Evolutionary conservation across 2,329 filamentous ascomycete species (phyloP).

Genomic region (Rhinocladiella similis): DNA sequence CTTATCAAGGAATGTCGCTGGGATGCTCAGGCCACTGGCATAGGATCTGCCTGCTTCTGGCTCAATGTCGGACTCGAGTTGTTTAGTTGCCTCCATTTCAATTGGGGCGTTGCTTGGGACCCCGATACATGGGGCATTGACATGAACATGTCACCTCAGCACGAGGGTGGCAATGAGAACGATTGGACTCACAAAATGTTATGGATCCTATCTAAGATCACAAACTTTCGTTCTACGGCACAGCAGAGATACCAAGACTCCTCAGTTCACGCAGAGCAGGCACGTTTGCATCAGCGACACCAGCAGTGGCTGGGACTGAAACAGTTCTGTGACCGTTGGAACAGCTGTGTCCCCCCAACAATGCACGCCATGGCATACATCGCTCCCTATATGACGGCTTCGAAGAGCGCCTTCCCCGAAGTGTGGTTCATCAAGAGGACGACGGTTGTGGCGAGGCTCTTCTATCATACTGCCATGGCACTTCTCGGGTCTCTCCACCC

Average conservation of each 20-base stretch:
- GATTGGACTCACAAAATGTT: conserved; percentile 86
- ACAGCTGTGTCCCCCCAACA: conserved; percentile 71
- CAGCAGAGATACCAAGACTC: conserved; percentile 62
- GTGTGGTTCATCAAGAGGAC: conserved; percentile 86
- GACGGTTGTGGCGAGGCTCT: conserved; percentile 77
- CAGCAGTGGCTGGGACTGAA: conserved; percentile 80
- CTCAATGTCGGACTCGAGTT: conserved; percentile 88
- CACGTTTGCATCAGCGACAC: conserved; percentile 63
- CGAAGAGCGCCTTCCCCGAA: conserved; percentile 78
- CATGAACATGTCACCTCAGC: conserved; percentile 65
- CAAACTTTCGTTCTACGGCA: conserved; percentile 73
- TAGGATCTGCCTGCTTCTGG: conserved; percentile 91
- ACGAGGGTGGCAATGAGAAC: conserved; percentile 67
- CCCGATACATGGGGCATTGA: conserved; percentile 88
- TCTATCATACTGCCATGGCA: conserved; percentile 85
- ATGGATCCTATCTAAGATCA: conserved; percentile 82
- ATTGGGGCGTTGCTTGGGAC: conserved; percentile 84
- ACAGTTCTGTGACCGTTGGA: conserved; percentile 80
- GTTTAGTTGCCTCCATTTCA: conserved; percentile 82
- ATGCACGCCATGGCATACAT: conserved; percentile 86
- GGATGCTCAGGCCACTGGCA: conserved; percentile 75
- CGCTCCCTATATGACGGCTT: conserved; percentile 64
- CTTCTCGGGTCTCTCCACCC: conserved; percentile 80
- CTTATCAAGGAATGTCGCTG: conserved; percentile 88
- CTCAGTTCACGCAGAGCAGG: conserved; percentile 58